These are phyloP conservation scores for Globisporangium paroecandrum DNA, from an alignment of 352 stramenopile species.

Conservation along the genomic window DNA sequence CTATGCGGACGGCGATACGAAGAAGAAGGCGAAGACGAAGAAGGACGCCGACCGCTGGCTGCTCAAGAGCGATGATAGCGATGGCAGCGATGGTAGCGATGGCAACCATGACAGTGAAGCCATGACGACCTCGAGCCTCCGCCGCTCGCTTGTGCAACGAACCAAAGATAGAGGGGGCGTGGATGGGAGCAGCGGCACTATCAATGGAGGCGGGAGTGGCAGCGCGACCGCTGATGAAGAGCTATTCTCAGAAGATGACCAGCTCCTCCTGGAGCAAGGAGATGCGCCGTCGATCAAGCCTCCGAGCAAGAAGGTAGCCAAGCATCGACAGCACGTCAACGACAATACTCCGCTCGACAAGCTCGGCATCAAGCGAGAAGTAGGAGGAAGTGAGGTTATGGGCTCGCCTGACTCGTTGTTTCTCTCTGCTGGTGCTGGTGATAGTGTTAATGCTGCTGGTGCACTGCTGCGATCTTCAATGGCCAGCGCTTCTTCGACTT, in stretches of 20 bases:
- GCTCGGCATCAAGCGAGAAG: neutral
- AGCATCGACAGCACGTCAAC: neutral
- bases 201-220: neutral
- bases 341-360: neutral
- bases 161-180: neutral
- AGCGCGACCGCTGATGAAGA: neutral
- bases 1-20: neutral
- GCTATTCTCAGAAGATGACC: constrained; percentile 8
- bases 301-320: neutral
- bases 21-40: neutral
- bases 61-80: neutral
- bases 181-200: neutral
- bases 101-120: neutral
- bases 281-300: constrained; percentile 1
- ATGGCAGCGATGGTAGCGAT: no score
- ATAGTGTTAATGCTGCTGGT: neutral
- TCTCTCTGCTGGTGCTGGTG: neutral
- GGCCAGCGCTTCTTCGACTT: neutral
- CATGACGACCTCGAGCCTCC: neutral
- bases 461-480: neutral
- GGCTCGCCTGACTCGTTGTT: neutral
- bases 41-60: neutral
- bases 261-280: constrained; percentile 5
- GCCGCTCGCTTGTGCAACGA: neutral
- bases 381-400: neutral